Conservation (phyloP, 306 rosid species). For the Morella rubra region DNA sequence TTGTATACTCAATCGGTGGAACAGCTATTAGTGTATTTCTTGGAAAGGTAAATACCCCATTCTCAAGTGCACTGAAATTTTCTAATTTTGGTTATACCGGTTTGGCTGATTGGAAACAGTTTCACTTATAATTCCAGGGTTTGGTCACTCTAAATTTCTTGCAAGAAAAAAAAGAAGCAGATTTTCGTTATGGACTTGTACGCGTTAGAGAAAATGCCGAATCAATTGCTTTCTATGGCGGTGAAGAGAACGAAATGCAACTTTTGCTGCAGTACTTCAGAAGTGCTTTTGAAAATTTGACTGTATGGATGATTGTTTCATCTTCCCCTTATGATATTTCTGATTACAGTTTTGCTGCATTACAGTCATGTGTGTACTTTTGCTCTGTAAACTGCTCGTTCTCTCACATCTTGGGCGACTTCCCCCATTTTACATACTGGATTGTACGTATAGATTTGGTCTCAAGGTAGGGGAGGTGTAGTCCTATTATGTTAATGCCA, state of each 20-base stretch:
- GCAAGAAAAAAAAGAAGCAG: slow-evolving; percentile 99
- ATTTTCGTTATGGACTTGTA: slow-evolving; percentile 97
- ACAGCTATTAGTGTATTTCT: slow-evolving; percentile 82
- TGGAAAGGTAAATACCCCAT: slow-evolving; percentile 65
- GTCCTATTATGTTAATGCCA: background rate
- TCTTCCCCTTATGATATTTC: slow-evolving; percentile 21
- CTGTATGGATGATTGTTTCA: slow-evolving; percentile 44
- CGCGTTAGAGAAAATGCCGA: slow-evolving; percentile 96
- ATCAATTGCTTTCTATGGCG: slow-evolving; percentile 93
- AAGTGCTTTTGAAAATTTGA: slow-evolving; percentile 89
- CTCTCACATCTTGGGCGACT: background rate
- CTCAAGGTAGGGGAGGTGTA: background rate
- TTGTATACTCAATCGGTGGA: slow-evolving; percentile 86
- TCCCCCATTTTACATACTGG: background rate
- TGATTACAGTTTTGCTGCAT: background rate
- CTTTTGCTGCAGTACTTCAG: slow-evolving; percentile 88
- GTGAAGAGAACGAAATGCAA: slow-evolving; percentile 87
- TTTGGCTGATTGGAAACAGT: slow-evolving; percentile 19
- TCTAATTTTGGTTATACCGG: background rate
- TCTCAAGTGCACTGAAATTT: slow-evolving; percentile 4
- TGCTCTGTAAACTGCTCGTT: background rate
- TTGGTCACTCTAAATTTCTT: slow-evolving; percentile 81
- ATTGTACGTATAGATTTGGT: background rate
- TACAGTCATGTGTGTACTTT: background rate
- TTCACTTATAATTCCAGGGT: slow-evolving; percentile 50